phyloP scores from a whole-genome alignment of 768 basidiomycete species.

The Suillus hirtellus region DNA sequence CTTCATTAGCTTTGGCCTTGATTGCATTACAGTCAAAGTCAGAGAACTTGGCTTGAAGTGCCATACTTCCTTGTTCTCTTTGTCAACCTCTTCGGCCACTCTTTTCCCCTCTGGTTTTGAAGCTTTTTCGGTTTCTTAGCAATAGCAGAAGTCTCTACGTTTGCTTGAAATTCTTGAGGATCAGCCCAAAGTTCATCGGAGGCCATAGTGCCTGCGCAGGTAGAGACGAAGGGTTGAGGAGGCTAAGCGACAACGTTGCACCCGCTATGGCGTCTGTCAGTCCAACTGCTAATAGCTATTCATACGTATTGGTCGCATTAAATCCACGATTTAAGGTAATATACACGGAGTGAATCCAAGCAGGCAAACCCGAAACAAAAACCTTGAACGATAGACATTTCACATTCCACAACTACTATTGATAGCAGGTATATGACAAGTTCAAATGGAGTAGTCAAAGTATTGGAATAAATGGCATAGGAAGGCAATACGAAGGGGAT shows the following conservation, averaged over 20 bases:
- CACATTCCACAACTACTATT: neutral
- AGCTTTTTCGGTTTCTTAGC: conserved; percentile 27
- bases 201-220: conserved; percentile 15
- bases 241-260: neutral
- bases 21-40: conserved; percentile 12
- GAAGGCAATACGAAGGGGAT: neutral
- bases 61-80: conserved; percentile 32
- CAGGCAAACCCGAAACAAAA: neutral
- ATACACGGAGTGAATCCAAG: neutral
- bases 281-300: neutral
- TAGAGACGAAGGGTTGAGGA: neutral
- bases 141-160: conserved; percentile 26
- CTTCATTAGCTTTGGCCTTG: conserved; percentile 23
- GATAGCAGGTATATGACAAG: neutral
- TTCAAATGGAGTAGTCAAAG: conserved; percentile 1
- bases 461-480: neutral
- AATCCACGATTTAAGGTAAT: neutral
- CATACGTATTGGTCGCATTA: neutral
- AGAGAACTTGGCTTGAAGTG: conserved; percentile 1
- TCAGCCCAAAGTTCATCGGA: conserved; percentile 29
- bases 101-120: conserved; percentile 38
- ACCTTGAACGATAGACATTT: conserved; percentile 2
- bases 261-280: neutral
- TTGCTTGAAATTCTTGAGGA: conserved; percentile 39
- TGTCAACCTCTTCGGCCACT: conserved; percentile 26